Conservation (phyloP, 768 basidiomycete species). For the Piloderma croceum region DNA sequence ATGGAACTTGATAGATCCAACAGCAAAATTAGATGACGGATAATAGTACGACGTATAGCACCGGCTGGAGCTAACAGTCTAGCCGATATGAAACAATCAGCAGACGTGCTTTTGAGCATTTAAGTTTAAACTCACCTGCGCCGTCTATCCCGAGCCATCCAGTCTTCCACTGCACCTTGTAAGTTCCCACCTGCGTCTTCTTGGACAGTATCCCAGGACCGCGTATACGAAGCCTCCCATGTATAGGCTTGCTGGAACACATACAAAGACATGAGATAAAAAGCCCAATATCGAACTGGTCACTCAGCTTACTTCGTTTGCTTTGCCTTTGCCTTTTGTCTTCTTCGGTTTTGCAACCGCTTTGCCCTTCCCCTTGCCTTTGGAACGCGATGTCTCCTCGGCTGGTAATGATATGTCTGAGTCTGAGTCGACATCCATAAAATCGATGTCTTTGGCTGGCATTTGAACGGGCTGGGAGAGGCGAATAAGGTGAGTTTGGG, state of each 20-base stretch:
- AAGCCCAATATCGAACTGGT: slow-evolving; percentile 1
- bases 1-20: slow-evolving; percentile 89
- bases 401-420: slow-evolving; percentile 65
- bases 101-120: neutral
- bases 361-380: slow-evolving; percentile 48
- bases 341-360: slow-evolving; percentile 46
- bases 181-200: slow-evolving; percentile 93
- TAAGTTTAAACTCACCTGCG: slow-evolving; percentile 51
- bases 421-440: slow-evolving; percentile 61
- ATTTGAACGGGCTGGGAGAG: too few species aligned
- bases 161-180: slow-evolving; percentile 83
- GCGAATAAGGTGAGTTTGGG: too few species aligned
- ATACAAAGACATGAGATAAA: slow-evolving; percentile 4
- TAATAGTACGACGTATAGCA: slow-evolving; percentile 91
- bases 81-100: too few species aligned
- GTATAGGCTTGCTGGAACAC: slow-evolving; percentile 69
- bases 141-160: slow-evolving; percentile 80
- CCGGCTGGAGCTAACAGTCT: slow-evolving; percentile 78
- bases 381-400: slow-evolving; percentile 33
- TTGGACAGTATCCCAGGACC: slow-evolving; percentile 95
- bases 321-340: slow-evolving; percentile 47
- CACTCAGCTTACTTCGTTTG: slow-evolving; percentile 40
- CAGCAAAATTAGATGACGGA: slow-evolving; percentile 90
- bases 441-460: slow-evolving; percentile 26
- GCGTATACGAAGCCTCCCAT: slow-evolving; percentile 93